Evolutionary conservation across 768 basidiomycete genomes (phyloP).

Genomic region (Podaxis carcinomalis): DNA sequence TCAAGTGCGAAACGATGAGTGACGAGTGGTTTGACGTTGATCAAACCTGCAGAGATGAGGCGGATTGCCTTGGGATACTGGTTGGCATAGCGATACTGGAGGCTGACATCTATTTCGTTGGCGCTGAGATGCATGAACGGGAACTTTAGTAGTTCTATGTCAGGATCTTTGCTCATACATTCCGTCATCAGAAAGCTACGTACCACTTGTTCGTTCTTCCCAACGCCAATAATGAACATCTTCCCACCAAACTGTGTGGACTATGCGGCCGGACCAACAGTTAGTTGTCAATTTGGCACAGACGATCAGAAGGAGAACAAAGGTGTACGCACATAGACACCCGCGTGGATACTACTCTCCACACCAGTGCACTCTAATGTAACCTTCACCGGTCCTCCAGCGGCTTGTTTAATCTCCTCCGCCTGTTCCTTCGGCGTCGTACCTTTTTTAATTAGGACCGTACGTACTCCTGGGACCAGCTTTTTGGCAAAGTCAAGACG

Average conservation of each 20-base stretch:
- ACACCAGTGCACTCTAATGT: slow-evolving; percentile 64
- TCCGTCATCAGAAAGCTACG: slow-evolving; percentile 14
- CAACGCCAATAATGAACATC: slow-evolving; percentile 69
- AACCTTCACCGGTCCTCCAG: slow-evolving; percentile 44
- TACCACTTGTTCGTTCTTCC: slow-evolving; percentile 58
- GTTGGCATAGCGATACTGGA: slow-evolving; percentile 68
- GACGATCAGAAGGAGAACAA: not conserved
- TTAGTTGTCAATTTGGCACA: not conserved
- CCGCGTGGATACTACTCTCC: slow-evolving; percentile 57
- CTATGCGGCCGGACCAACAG: slow-evolving; percentile 23
- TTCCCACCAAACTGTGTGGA: slow-evolving; percentile 64
- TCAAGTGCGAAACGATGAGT: slow-evolving; percentile 72
- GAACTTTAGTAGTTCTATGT: slow-evolving; percentile 33
- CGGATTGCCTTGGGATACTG: slow-evolving; percentile 84
- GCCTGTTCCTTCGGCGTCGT: slow-evolving; percentile 46
- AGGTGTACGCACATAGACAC: slow-evolving; percentile 41
- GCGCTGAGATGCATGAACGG: slow-evolving; percentile 72
- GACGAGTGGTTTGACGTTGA: slow-evolving; percentile 75
- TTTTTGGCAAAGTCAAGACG: slow-evolving; percentile 65
- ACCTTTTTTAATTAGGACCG: slow-evolving; percentile 49
- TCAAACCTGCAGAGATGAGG: slow-evolving; percentile 70
- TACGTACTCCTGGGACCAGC: slow-evolving; percentile 53
- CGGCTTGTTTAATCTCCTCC: slow-evolving; percentile 45
- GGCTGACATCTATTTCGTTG: slow-evolving; percentile 65
- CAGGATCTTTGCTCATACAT: not conserved